Conservation (phyloP, 108 stramenopile genomes). For the Skeletonema menzelii region DNA sequence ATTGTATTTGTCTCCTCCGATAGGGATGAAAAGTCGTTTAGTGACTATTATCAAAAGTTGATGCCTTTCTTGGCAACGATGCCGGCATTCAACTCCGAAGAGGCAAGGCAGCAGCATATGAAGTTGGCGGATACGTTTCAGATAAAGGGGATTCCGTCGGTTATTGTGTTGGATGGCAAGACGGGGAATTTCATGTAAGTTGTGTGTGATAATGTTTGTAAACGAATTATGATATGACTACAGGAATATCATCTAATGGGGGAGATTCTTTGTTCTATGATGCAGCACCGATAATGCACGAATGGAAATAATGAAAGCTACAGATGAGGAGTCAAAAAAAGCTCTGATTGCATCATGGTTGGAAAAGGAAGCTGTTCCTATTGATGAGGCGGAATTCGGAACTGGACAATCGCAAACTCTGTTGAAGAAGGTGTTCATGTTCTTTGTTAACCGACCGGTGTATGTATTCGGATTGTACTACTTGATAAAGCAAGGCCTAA, state of each 20-base stretch:
- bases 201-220: background rate
- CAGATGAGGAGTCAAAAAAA: constrained; percentile 27
- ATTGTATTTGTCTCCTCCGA: constrained; percentile 75
- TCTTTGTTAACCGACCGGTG: constrained; percentile 63
- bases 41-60: constrained; percentile 54
- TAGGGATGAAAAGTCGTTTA: constrained; percentile 50
- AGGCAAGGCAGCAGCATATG: constrained; percentile 45
- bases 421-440: constrained; percentile 42
- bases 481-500: constrained; percentile 41
- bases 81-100: constrained; percentile 34
- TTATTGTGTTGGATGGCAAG: constrained; percentile 70
- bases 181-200: constrained; percentile 60
- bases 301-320: constrained; percentile 47
- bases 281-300: constrained; percentile 49
- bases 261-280: background rate
- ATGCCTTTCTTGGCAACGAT: constrained; percentile 72
- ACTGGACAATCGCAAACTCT: constrained; percentile 19
- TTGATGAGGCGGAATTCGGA: constrained; percentile 47
- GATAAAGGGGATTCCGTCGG: constrained; percentile 67
- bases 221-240: background rate
- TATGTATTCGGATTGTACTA: constrained; percentile 64
- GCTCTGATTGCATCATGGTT: constrained; percentile 60
- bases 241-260: background rate
- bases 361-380: constrained; percentile 49
- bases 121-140: constrained; percentile 58